A percentile compares a stretch with the other conserved stretches of the same genome.
phyloP scores from a whole-genome alignment of 768 basidiomycete genomes.

The Mycena polygramma region DNA sequence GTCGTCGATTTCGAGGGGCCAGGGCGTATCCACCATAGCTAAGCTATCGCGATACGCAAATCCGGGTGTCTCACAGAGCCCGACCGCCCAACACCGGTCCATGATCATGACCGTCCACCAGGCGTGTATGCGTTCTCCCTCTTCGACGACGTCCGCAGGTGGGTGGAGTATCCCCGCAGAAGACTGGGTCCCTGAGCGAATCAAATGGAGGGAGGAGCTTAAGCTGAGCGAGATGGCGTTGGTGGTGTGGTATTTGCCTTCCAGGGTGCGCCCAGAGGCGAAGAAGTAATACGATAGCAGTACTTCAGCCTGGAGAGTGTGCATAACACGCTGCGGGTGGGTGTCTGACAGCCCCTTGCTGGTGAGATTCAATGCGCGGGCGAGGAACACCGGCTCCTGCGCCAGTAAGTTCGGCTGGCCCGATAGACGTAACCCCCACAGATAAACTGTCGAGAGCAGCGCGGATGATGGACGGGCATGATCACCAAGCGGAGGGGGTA shows the following conservation, averaged over 20 bases:
- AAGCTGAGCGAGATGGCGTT: slow-evolving; percentile 51
- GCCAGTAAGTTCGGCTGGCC: slow-evolving; percentile 42
- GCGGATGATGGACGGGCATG: slow-evolving; percentile 53
- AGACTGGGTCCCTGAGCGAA: slow-evolving; percentile 50
- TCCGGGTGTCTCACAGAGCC: slow-evolving; percentile 47
- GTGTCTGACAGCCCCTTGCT: slow-evolving; percentile 52
- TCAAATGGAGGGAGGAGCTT: slow-evolving; percentile 54
- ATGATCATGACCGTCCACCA: slow-evolving; percentile 52
- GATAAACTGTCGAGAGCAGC: slow-evolving; percentile 53
- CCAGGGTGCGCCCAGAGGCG: slow-evolving; percentile 61
- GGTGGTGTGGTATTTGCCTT: slow-evolving; percentile 57
- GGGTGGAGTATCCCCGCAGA: slow-evolving; percentile 45
- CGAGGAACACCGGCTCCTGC: slow-evolving; percentile 54
- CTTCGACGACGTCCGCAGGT: slow-evolving; percentile 47
- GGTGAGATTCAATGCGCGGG: slow-evolving; percentile 56
- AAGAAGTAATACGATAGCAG: slow-evolving; percentile 71
- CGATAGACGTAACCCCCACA: slow-evolving; percentile 54
- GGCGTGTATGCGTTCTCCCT: slow-evolving; percentile 53
- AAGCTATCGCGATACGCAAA: slow-evolving; percentile 41
- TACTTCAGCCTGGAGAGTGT: slow-evolving; percentile 67
- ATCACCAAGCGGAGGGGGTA: slow-evolving; percentile 49
- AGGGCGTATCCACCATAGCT: slow-evolving; percentile 50
- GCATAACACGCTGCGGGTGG: slow-evolving; percentile 59
- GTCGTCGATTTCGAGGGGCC: slow-evolving; percentile 54
- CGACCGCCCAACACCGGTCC: slow-evolving; percentile 59